Conservation (phyloP, 257 asterid species). For the Coffea canephora region DNA sequence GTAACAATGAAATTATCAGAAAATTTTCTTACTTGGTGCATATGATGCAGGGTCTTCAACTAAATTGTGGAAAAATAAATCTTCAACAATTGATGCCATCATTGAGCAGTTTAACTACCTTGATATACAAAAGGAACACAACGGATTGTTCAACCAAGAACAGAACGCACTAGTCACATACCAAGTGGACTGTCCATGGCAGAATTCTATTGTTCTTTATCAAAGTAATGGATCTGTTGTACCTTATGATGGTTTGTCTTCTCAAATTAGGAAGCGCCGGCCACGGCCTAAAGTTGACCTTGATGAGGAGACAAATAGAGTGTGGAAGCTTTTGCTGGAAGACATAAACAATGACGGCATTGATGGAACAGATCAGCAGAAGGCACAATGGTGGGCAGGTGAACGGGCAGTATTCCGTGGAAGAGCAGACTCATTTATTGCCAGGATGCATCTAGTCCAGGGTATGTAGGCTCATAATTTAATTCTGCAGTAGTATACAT, state of each 20-base stretch:
- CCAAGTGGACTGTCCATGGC: conserved; percentile 34
- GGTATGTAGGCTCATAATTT: conserved; percentile 25
- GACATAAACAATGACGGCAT: conserved; percentile 50
- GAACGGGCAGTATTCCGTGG: conserved; percentile 49
- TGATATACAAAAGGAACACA: conserved; percentile 45
- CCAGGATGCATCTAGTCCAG: conserved; percentile 59
- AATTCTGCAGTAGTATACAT: conserved; percentile 13
- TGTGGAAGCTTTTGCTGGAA: conserved; percentile 55
- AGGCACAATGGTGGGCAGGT: conserved; percentile 52
- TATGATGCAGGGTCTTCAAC: conserved; percentile 58
- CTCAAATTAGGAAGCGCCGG: conserved; percentile 43
- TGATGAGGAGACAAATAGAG: conserved; percentile 50
- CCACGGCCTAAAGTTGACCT: conserved; percentile 66
- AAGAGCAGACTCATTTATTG: conserved; percentile 55
- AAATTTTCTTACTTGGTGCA: background rate
- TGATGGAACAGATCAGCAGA: conserved; percentile 49
- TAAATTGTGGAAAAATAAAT: conserved; percentile 45
- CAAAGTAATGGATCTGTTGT: conserved; percentile 61
- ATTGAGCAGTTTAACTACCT: conserved; percentile 51
- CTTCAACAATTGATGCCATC: conserved; percentile 43
- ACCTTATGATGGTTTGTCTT: conserved; percentile 49
- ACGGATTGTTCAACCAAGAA: conserved; percentile 29
- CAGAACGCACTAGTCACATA: conserved; percentile 32
- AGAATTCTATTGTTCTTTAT: conserved; percentile 66
- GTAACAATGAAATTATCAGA: background rate